Evolutionary conservation across 768 basidiomycete genomes (phyloP).

Genomic region (Leccinum pellstonianum): DNA sequence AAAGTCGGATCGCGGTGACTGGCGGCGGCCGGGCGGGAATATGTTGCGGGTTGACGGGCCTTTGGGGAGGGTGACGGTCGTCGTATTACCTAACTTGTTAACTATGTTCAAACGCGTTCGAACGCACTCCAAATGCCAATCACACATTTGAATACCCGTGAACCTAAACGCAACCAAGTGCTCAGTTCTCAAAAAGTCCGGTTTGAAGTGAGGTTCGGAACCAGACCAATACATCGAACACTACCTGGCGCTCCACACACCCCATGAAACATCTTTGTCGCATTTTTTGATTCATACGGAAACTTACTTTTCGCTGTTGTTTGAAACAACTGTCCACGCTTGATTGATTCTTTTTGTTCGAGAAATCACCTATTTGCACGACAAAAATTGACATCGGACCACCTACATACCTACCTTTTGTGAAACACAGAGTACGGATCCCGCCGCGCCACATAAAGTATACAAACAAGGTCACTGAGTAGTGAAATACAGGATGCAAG

Average conservation of each 20-base stretch:
- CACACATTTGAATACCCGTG: not conserved
- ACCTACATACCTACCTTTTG: not conserved
- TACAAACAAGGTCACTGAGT: no score
- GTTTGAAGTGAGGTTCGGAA: not conserved
- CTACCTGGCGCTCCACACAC: not conserved
- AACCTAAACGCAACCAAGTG: not conserved
- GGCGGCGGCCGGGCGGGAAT: conserved; percentile 19
- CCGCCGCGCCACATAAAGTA: not conserved
- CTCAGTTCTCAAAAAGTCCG: not conserved
- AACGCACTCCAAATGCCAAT: not conserved
- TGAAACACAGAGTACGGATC: not conserved
- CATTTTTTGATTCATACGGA: not conserved
- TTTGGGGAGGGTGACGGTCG: conserved; percentile 7
- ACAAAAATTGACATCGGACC: no score
- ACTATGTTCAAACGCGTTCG: not conserved
- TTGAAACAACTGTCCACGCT: not conserved
- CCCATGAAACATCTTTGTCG: not conserved
- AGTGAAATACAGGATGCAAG: not conserved
- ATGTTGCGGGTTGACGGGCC: conserved; percentile 17
- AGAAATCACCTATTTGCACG: not conserved
- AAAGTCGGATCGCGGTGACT: not conserved
- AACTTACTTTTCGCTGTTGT: not conserved
- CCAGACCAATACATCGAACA: not conserved
- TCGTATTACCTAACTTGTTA: not conserved
- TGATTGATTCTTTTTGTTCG: not conserved